phyloP scores from a whole-genome alignment of 2,329 filamentous ascomycete genomes.

The Exophiala aquamarina region DNA sequence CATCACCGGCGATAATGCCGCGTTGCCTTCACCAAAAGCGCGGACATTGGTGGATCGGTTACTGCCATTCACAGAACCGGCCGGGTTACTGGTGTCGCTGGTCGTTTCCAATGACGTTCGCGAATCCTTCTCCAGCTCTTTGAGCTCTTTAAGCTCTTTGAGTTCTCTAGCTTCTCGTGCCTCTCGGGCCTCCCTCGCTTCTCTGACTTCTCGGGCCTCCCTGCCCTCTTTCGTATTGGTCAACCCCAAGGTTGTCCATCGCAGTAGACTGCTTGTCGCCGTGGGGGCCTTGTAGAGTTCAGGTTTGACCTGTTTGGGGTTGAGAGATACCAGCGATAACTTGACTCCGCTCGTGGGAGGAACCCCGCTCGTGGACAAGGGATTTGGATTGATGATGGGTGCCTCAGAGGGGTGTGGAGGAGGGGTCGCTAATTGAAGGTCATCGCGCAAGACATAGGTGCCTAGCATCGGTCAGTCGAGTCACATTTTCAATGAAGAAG shows the following conservation, averaged over 20 bases:
- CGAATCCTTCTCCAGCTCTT: slow-evolving; percentile 62
- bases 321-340: slow-evolving; percentile 73
- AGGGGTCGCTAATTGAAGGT: slow-evolving; percentile 87
- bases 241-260: slow-evolving; percentile 26
- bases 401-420: slow-evolving; percentile 94
- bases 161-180: slow-evolving; percentile 1
- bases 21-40: slow-evolving; percentile 84
- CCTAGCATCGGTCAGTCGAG: slow-evolving; percentile 52
- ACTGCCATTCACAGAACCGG: slow-evolving; percentile 44
- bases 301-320: slow-evolving; percentile 53
- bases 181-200: slow-evolving; percentile 57
- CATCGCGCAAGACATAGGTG: slow-evolving; percentile 86
- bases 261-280: slow-evolving; percentile 44
- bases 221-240: slow-evolving; percentile 26
- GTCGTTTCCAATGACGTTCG: slow-evolving; percentile 62
- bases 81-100: slow-evolving; percentile 51
- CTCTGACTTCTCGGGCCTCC: slow-evolving; percentile 40
- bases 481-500: too few species aligned
- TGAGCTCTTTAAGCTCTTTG: slow-evolving; percentile 52
- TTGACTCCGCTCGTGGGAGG: slow-evolving; percentile 85
- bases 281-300: slow-evolving; percentile 54
- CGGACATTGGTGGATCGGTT: slow-evolving; percentile 46
- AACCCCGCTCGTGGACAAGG: slow-evolving; percentile 78
- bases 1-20: slow-evolving; percentile 62
- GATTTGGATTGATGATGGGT: slow-evolving; percentile 82